Conservation (phyloP, 352 stramenopile species). For the Phytophthora meadii region DNA sequence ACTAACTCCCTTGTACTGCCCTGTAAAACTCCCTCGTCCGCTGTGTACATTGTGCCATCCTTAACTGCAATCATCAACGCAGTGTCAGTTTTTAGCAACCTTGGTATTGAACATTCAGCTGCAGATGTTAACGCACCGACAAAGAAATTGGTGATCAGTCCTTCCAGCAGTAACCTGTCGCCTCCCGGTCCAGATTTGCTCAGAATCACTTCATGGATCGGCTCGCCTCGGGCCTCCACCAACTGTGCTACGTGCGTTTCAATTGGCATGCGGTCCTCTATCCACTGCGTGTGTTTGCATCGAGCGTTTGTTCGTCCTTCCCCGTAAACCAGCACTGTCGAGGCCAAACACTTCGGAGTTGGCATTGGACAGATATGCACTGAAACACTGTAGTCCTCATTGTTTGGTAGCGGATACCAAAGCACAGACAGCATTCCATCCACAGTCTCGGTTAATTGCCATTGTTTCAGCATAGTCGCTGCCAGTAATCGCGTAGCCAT, state of each 20-base stretch:
- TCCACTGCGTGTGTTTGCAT: slow-evolving; percentile 83
- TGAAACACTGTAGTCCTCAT: slow-evolving; percentile 41
- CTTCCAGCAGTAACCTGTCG: slow-evolving; percentile 66
- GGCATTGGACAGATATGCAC: slow-evolving; percentile 70
- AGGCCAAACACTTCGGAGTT: slow-evolving; percentile 41
- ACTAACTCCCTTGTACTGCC: slow-evolving; percentile 75
- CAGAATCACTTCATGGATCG: slow-evolving; percentile 71
- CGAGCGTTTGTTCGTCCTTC: slow-evolving; percentile 43
- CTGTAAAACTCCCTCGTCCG: slow-evolving; percentile 48
- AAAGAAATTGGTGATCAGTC: slow-evolving; percentile 84
- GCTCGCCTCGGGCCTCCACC: slow-evolving; percentile 14
- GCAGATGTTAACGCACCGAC: slow-evolving; percentile 45
- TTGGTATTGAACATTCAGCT: background rate
- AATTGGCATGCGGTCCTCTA: slow-evolving; percentile 56
- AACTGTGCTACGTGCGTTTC: slow-evolving; percentile 45
- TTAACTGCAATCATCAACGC: slow-evolving; percentile 41
- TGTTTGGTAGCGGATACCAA: slow-evolving; percentile 44
- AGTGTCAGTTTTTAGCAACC: slow-evolving; percentile 1
- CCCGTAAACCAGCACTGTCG: slow-evolving; percentile 63
- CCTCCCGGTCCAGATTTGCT: slow-evolving; percentile 22
- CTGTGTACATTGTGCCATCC: slow-evolving; percentile 54
- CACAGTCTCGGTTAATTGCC: slow-evolving; percentile 4
- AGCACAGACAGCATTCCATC: slow-evolving; percentile 77
- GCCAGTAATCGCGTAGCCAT: slow-evolving; percentile 17
- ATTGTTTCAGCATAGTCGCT: slow-evolving; percentile 14